phyloP scores from a whole-genome alignment of 257 asterid genomes.

The Mitragyna speciosa region DNA sequence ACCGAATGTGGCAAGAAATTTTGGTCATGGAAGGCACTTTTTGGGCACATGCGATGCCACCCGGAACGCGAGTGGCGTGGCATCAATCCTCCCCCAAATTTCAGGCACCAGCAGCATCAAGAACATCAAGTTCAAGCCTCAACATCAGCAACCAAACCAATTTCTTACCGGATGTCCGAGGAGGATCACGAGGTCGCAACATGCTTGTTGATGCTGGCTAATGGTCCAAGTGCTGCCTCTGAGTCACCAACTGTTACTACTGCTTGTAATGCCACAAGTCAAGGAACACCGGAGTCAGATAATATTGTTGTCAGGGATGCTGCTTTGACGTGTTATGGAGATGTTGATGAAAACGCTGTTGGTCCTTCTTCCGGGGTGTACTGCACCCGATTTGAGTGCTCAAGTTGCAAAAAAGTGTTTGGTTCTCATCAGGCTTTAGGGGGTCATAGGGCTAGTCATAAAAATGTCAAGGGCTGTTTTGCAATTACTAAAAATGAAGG shows the following conservation, averaged over 20 bases:
- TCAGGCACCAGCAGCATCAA: slow-evolving; percentile 14
- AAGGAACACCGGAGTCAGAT: slow-evolving; percentile 17
- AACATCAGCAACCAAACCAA: slow-evolving; percentile 6
- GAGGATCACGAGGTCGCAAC: slow-evolving; percentile 68
- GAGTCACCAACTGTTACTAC: slow-evolving; percentile 26
- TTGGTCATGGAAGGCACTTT: slow-evolving; percentile 89
- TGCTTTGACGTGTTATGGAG: slow-evolving; percentile 27
- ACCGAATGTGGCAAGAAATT: slow-evolving; percentile 77
- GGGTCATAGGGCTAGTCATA: slow-evolving; percentile 85
- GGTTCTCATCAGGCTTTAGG: slow-evolving; percentile 81
- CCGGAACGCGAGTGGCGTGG: slow-evolving; percentile 97
- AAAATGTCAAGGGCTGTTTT: slow-evolving; percentile 83
- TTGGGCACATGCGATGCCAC: slow-evolving; percentile 99
- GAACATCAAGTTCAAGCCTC: background rate
- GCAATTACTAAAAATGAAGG: slow-evolving; percentile 50
- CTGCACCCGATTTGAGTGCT: slow-evolving; percentile 55
- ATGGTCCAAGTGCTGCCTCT: slow-evolving; percentile 25
- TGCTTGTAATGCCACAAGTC: slow-evolving; percentile 14
- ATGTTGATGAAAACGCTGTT: slow-evolving; percentile 5
- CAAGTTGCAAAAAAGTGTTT: slow-evolving; percentile 83
- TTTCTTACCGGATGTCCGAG: slow-evolving; percentile 24
- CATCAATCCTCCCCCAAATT: slow-evolving; percentile 62
- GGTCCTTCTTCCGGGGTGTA: slow-evolving; percentile 16
- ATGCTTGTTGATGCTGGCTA: slow-evolving; percentile 56
- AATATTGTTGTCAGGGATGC: slow-evolving; percentile 3